These are phyloP conservation scores for Dendrobium huoshanense DNA, from an alignment of 106 monocot species.

Conservation along the genomic window DNA sequence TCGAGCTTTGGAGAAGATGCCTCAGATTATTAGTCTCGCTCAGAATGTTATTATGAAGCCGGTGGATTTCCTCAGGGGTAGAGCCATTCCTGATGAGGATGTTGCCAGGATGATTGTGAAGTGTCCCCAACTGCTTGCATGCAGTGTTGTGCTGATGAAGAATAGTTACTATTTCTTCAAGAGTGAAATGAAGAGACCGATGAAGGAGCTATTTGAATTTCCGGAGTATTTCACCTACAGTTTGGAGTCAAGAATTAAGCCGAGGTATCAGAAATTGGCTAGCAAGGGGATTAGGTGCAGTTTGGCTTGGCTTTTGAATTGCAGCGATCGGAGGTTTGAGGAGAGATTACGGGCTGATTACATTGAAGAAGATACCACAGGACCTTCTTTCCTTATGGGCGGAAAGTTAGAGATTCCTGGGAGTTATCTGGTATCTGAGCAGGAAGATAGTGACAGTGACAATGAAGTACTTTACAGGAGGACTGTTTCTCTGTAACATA, in stretches of 20 bases:
- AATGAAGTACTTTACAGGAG: conserved; percentile 54
- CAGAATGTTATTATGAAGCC: conserved; percentile 58
- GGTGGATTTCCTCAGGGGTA: conserved; percentile 53
- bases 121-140: conserved; percentile 73
- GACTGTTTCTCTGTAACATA: conserved; percentile 35
- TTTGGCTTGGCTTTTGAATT: conserved; percentile 83
- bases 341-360: conserved; percentile 81
- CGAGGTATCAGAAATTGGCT: conserved; percentile 53
- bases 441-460: conserved; percentile 48
- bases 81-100: conserved; percentile 42
- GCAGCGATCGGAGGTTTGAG: conserved; percentile 68
- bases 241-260: conserved; percentile 88
- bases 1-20: conserved; percentile 76
- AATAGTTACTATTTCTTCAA: conserved; percentile 70
- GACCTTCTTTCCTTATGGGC: conserved; percentile 52
- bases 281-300: conserved; percentile 68
- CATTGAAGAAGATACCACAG: conserved; percentile 51
- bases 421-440: conserved; percentile 35
- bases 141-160: conserved; percentile 64
- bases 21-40: conserved; percentile 65
- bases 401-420: conserved; percentile 49
- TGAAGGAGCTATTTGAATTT: conserved; percentile 69
- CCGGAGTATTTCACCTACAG: conserved; percentile 94
- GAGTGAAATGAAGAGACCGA: conserved; percentile 67
- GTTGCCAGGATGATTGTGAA: conserved; percentile 66